A percentile compares a stretch with the other conserved stretches of the same genome.
Evolutionary conservation across 495 filamentous ascomycete genomes (phyloP).

Genomic region (Neurospora sp.): DNA sequence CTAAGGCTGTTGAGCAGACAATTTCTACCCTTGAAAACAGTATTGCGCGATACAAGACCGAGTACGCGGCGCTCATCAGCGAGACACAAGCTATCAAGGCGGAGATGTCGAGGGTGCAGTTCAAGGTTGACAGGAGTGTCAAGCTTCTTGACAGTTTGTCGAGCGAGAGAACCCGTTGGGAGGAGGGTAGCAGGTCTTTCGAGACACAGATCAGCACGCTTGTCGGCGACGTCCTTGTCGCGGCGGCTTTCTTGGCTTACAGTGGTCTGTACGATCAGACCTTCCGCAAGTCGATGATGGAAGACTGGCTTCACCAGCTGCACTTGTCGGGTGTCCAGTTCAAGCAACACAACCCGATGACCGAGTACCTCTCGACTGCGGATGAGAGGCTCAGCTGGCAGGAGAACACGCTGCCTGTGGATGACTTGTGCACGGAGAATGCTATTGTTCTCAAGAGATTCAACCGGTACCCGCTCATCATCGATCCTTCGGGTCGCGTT

Average conservation of each 20-base stretch:
- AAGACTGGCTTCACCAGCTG: slow-evolving; percentile 92
- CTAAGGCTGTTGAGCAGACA: slow-evolving; percentile 80
- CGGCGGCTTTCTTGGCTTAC: slow-evolving; percentile 96
- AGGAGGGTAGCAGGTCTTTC: slow-evolving; percentile 93
- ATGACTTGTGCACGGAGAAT: slow-evolving; percentile 98
- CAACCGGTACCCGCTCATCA: slow-evolving; percentile 96
- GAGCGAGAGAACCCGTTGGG: slow-evolving; percentile 87
- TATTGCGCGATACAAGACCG: slow-evolving; percentile 91
- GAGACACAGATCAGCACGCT: slow-evolving; percentile 95
- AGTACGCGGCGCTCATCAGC: slow-evolving; percentile 93
- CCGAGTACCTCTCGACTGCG: slow-evolving; percentile 92
- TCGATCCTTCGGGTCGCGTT: slow-evolving; percentile 90
- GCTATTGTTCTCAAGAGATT: slow-evolving; percentile 94
- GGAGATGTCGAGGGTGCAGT: slow-evolving; percentile 92
- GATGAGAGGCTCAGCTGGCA: slow-evolving; percentile 95
- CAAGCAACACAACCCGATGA: slow-evolving; percentile 89
- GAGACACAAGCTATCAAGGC: slow-evolving; percentile 95
- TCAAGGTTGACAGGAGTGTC: slow-evolving; percentile 94
- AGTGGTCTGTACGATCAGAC: slow-evolving; percentile 96
- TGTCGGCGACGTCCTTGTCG: slow-evolving; percentile 88
- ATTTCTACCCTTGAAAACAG: slow-evolving; percentile 77
- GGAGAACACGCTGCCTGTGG: slow-evolving; percentile 88
- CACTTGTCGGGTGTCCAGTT: slow-evolving; percentile 79
- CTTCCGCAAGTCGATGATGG: slow-evolving; percentile 92
- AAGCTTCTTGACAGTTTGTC: slow-evolving; percentile 88